Evolutionary conservation across 2,329 filamentous ascomycete species (phyloP), one percentile per base, ranked within the genome.

Genomic region (Nemania bipapillata): DNA sequence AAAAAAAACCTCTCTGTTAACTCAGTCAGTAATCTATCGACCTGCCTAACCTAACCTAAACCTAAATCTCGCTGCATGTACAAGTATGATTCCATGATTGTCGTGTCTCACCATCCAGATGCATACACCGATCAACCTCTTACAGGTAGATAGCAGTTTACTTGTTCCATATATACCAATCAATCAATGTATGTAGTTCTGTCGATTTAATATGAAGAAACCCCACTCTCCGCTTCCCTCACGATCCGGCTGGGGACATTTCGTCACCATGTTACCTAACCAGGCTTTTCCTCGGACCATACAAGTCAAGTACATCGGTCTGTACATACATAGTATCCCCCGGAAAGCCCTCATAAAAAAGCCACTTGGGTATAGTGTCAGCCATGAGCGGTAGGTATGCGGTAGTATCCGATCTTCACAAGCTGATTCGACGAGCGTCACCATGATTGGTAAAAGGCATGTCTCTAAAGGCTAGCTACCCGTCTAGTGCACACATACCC

Each of bases 371-470:
- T 20, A 11, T 15, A 49, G 20, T 24, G 45, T 11, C n/a, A 53
- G 50, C 5, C 28, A 53, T 20, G 50, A 28, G 26, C 66, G 61
- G 42, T 32, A 52, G 47, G 32, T 20, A 28, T 26, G 26, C 66
- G 61, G 42, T 32, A 52, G 47, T 17, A 53, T 45, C 61, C 66
- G 56, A 52, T 56, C 45, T 32, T 66, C 62, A 62, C 52, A 62
- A 66, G 62, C 66, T 55, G 22, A 35, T 58, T 61, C 61, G 54
- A 57, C 32, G 52, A 57, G 50, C 24, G 67, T 60, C 55, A n/a
- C 55, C 8, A n/a, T 54, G 66, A 66, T 68, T 68, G 66, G 66
- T 68, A 68, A 57, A 57, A 65, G 57, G 17, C 20, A 22, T n/a
- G 26, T 55, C 52, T 54, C 65, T 53, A 57, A 62, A 50, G 64